A percentile compares a stretch with the other conserved stretches of the same genome.
Evolutionary conservation across 345 rosid species (phyloP).

Genomic region (Dipteronia sinensis): DNA sequence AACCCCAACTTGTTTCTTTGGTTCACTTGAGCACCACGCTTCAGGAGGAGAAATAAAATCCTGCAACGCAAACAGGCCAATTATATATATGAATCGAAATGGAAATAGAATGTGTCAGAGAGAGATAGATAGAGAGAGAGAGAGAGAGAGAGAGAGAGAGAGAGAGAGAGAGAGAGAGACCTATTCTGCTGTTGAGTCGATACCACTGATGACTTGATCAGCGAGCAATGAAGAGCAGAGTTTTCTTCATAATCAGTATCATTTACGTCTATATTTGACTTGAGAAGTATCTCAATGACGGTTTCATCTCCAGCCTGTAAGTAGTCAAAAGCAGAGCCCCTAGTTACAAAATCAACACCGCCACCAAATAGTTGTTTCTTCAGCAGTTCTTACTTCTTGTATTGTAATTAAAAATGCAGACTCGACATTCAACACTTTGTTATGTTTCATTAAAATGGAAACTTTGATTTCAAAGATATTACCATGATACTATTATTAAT

Average conservation of each 20-base stretch:
- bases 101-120: not conserved
- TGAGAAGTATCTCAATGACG: slow-evolving; percentile 62
- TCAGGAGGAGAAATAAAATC: slow-evolving; percentile 59
- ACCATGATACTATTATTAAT: too few relatives aligned
- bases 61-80: slow-evolving; percentile 37
- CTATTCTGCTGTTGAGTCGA: slow-evolving; percentile 57
- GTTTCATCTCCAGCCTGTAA: slow-evolving; percentile 77
- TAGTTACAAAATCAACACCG: too few relatives aligned
- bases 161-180: slow-evolving; percentile 42
- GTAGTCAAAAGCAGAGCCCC: slow-evolving; percentile 2
- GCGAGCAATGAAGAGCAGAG: slow-evolving; percentile 74
- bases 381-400: too few relatives aligned
- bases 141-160: slow-evolving; percentile 34
- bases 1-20: slow-evolving; percentile 70
- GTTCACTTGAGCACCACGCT: slow-evolving; percentile 57
- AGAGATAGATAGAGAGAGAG: slow-evolving; percentile 28
- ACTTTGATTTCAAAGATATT: not conserved
- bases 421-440: too few relatives aligned
- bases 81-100: slow-evolving; percentile 15
- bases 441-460: not conserved
- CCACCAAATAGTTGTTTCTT: too few relatives aligned
- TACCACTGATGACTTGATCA: slow-evolving; percentile 50
- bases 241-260: slow-evolving; percentile 73
- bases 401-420: too few relatives aligned
- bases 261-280: slow-evolving; percentile 54